phyloP scores from a whole-genome alignment of 2,329 filamentous ascomycete species.

The Coleophoma eucalyptorum region DNA sequence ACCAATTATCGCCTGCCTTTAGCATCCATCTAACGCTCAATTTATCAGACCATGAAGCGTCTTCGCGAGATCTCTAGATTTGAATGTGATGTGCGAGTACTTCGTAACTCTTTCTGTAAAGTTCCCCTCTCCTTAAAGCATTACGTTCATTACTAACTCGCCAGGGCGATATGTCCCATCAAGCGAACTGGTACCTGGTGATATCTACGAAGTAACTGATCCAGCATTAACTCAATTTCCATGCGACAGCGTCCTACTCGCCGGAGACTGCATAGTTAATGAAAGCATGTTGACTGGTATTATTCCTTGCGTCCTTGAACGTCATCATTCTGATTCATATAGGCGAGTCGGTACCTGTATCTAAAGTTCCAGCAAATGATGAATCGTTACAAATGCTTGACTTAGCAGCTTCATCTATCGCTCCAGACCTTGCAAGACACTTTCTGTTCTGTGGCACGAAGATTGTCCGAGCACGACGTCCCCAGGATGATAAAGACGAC shows the following conservation, averaged over 20 bases:
- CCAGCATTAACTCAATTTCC: conserved; percentile 85
- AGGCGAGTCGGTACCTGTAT: conserved; percentile 95
- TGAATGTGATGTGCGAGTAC: conserved; percentile 89
- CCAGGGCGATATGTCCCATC: conserved; percentile 80
- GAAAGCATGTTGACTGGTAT: conserved; percentile 92
- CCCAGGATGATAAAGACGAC: conserved; percentile 79
- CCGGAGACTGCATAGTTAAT: conserved; percentile 96
- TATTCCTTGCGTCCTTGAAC: conserved; percentile 2
- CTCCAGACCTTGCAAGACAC: conserved; percentile 78
- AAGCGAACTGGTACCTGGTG: conserved; percentile 85
- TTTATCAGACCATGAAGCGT: conserved; percentile 73
- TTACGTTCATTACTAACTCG: conserved; percentile 19
- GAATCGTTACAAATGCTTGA: conserved; percentile 74
- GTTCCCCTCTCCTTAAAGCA: conserved; percentile 3
- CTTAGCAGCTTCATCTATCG: conserved; percentile 75
- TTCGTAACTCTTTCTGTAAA: conserved; percentile 90
- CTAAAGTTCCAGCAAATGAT: conserved; percentile 81
- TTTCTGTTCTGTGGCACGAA: conserved; percentile 95
- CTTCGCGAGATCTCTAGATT: conserved; percentile 90
- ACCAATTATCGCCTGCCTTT: not conserved
- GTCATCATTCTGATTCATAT: conserved; percentile 5
- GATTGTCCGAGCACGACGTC: conserved; percentile 84
- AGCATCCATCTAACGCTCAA: not conserved
- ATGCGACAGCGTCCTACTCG: conserved; percentile 85
- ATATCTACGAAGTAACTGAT: conserved; percentile 96